Percentiles rank a stretch among this genome's conserved stretches.
Evolutionary conservation across 805 yeast species (phyloP).

Genomic region (Barnettozyma populi): DNA sequence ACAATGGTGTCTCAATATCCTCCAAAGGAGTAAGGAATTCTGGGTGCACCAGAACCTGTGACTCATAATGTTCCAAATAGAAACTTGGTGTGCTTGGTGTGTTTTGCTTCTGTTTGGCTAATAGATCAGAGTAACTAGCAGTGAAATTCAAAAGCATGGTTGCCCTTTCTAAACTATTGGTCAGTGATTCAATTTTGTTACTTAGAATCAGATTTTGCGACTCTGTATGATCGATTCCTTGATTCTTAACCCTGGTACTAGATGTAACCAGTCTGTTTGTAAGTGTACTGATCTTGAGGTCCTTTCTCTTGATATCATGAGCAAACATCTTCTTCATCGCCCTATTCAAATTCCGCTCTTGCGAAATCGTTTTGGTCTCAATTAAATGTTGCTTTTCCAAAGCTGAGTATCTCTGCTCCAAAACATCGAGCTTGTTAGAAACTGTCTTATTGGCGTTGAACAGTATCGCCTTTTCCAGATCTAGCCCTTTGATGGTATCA

Average conservation of each 20-base stretch:
- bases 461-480: background rate
- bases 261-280: constrained; percentile 15
- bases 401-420: background rate
- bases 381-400: background rate
- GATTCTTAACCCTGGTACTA: constrained; percentile 9
- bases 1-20: constrained; percentile 4
- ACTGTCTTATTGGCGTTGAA: constrained; percentile 1
- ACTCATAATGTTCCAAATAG: constrained; percentile 7
- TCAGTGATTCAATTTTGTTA: constrained; percentile 7
- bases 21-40: constrained; percentile 2
- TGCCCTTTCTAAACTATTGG: constrained; percentile 20
- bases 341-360: constrained; percentile 8
- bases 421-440: constrained; percentile 5
- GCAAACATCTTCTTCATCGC: constrained; percentile 17
- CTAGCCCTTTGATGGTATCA: background rate
- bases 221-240: constrained; percentile 1
- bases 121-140: constrained; percentile 6
- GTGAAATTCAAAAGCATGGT: constrained; percentile 7
- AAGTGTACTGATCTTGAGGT: constrained; percentile 12
- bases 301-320: constrained; percentile 19
- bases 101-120: constrained; percentile 1
- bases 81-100: constrained; percentile 5
- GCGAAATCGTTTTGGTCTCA: background rate
- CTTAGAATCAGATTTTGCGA: background rate
- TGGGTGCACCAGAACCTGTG: background rate